Base-by-base conservation (phyloP, 2,329 filamentous ascomycete species). In the Mycosphaerella sp. region DNA sequence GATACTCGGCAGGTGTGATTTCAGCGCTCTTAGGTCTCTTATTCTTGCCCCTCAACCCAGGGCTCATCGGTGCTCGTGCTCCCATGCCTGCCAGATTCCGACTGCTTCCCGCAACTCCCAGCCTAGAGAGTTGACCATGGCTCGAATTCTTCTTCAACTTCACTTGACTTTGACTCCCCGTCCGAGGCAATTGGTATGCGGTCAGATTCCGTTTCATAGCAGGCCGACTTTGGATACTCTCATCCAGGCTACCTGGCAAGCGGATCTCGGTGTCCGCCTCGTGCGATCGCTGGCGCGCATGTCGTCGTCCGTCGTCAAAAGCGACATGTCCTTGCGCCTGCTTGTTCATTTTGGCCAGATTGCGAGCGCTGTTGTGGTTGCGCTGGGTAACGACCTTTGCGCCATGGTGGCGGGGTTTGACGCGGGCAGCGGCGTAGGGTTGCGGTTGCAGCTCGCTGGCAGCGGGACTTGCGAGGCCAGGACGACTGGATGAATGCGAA, bases 111-210 rank as follows among this genome's bases (percentile, higher is more conserved):
- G 40, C 64, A 6, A 69, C 70, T 17, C 66, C 67, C 49, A 72
- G 65, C 14, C 73, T 68, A 34, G 72, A 66, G 48, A 77, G 67
- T 55, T 76, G 73, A 12, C 74, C 72, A 64, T 75, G 76, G 29
- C 73, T 75, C 54, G 72, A 67, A 57, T 69, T 69, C 61, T 68
- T 69, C 65, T 69, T 69, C 52, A 69, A 58, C 59, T 69, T 69
- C 46, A 63, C 62, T 44, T 64, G 55, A 32, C 62, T 65, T 31
- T 57, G 53, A 29, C 62, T 65, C 34, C 55, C 51, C 41, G 62
- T 68, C 23, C 66, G 59, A 43, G 65, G 64, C 29, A 69, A 54
- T 38, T 69, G 64, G 36, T 56, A 59, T 2, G 64, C 61, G 1
- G 67, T 69, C 62, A 67, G 52, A 32, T 68, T 69, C 34, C 67